phyloP scores from a whole-genome alignment of 345 rosid species.

The Lepidium didymum region DNA sequence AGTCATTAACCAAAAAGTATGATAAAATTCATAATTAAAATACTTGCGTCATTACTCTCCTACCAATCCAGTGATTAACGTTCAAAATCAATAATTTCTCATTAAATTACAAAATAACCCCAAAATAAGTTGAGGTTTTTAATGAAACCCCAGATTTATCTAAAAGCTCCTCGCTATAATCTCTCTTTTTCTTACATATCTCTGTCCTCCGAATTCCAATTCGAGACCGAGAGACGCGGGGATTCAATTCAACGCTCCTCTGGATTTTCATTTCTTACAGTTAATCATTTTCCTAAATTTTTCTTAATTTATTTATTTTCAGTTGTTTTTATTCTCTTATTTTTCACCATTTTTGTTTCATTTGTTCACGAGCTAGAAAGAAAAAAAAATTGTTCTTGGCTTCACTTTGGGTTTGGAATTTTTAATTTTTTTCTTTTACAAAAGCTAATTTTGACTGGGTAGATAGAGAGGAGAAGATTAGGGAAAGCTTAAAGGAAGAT shows the following conservation, averaged over 20 bases:
- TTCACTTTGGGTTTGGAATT: conserved; percentile 6
- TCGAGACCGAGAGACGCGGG: conserved; percentile 24
- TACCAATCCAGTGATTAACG: background rate
- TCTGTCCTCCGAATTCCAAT: background rate
- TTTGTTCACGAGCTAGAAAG: background rate
- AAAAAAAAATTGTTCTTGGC: background rate
- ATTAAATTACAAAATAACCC: conserved; percentile 7
- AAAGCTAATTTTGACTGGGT: background rate
- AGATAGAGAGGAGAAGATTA: conserved; percentile 13
- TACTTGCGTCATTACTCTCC: background rate
- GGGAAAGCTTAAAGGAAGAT: conserved; percentile 13
- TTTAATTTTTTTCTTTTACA: background rate
- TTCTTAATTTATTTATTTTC: background rate
- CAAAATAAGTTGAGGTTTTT: background rate
- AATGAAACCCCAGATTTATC: background rate
- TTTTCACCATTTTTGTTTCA: conserved; percentile 6
- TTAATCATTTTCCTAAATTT: background rate
- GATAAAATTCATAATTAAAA: background rate
- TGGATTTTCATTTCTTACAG: conserved; percentile 8
- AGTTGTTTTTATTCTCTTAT: background rate
- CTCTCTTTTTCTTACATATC: background rate
- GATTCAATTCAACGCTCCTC: conserved; percentile 26
- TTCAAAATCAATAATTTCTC: background rate
- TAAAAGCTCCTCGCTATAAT: background rate
- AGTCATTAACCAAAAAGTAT: background rate